Conservation (phyloP, 805 yeast species). For the Nakazawaea sp. region DNA sequence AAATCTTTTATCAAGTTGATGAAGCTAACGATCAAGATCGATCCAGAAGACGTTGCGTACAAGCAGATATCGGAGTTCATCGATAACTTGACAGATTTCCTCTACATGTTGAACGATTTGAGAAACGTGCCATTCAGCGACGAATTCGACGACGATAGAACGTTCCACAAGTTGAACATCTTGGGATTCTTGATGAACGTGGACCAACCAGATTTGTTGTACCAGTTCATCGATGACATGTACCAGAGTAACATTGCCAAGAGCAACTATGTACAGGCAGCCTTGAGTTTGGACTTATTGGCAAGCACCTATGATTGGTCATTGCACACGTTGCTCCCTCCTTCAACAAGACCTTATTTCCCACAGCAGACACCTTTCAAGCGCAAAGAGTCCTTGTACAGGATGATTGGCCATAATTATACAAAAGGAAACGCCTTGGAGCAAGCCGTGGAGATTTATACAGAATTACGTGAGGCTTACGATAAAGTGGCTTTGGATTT, state of each 20-base stretch:
- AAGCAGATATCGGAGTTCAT: conserved; percentile 41
- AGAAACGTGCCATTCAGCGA: conserved; percentile 71
- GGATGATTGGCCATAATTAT: conserved; percentile 64
- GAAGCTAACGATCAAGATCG: conserved; percentile 43
- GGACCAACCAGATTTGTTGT: conserved; percentile 71
- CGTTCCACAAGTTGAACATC: conserved; percentile 70
- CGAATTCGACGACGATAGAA: conserved; percentile 83
- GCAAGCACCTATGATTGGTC: conserved; percentile 77
- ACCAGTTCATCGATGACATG: conserved; percentile 71
- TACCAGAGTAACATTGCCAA: conserved; percentile 55
- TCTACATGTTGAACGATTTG: conserved; percentile 59
- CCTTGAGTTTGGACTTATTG: conserved; percentile 67
- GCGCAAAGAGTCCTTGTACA: conserved; percentile 67
- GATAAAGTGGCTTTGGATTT: conserved; percentile 69
- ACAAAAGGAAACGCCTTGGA: conserved; percentile 68
- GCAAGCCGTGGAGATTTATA: conserved; percentile 72
- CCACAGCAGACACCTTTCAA: conserved; percentile 80
- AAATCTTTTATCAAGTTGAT: conserved; percentile 43
- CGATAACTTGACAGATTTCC: conserved; percentile 50
- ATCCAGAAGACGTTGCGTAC: conserved; percentile 60
- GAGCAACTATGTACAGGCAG: conserved; percentile 73
- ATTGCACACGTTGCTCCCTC: conserved; percentile 45
- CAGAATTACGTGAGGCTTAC: conserved; percentile 71
- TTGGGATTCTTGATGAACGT: conserved; percentile 73
- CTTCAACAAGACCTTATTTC: conserved; percentile 57